Percentiles rank a stretch among this genome's conserved stretches.
phyloP scores from a whole-genome alignment of 1,284 basidiomycete genomes.

The Cryptococcus maquisensis region DNA sequence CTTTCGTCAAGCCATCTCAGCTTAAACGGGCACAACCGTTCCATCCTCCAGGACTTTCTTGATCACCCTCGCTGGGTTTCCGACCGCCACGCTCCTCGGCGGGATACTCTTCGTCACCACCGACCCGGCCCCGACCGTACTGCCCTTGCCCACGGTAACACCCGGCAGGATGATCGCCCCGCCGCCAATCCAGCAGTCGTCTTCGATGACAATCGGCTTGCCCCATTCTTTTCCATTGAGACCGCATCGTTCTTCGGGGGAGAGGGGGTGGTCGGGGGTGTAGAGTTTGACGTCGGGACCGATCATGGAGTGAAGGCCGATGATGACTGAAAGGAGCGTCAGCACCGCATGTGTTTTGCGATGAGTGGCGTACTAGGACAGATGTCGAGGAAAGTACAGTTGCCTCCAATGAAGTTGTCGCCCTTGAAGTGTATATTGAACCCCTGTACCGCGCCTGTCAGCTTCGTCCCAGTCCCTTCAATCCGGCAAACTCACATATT shows the following conservation, averaged over 20 bases:
- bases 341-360: neutral
- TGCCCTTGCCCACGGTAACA: conserved; percentile 51
- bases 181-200: conserved; percentile 51
- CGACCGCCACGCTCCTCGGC: conserved; percentile 48
- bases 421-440: conserved; percentile 44
- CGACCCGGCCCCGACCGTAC: conserved; percentile 51
- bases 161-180: conserved; percentile 48
- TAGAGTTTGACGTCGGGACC: conserved; percentile 47
- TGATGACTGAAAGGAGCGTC: conserved; percentile 25
- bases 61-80: conserved; percentile 30
- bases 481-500: conserved; percentile 32
- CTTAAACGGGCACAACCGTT: conserved; percentile 4
- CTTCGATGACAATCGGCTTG: conserved; percentile 44
- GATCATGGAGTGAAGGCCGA: conserved; percentile 44
- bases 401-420: conserved; percentile 41
- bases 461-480: neutral
- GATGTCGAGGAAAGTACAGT: conserved; percentile 43
- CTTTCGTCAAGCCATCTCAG: no score
- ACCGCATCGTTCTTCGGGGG: conserved; percentile 45
- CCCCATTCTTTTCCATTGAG: conserved; percentile 41
- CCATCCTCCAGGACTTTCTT: conserved; percentile 41
- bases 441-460: conserved; percentile 23
- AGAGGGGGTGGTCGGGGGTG: conserved; percentile 47
- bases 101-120: conserved; percentile 52
- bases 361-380: conserved; percentile 29